Conservation (phyloP, 1,139 yeast genomes). For the Sugiyamaella paludigena region DNA sequence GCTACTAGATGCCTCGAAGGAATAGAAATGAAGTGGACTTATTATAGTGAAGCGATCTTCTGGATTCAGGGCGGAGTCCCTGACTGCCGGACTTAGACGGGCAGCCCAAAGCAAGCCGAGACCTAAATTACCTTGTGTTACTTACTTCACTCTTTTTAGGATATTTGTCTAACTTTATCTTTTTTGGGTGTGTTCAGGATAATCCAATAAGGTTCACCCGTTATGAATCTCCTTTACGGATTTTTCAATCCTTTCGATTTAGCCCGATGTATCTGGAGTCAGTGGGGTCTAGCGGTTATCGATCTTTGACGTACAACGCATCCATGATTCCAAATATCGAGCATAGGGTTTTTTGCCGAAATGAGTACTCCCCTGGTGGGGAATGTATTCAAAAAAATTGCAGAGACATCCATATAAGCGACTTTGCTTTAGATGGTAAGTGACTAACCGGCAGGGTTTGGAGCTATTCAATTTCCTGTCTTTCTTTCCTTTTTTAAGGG, state of each 20-base stretch:
- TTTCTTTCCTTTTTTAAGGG: neutral
- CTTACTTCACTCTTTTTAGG: too few species aligned
- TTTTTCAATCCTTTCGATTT: conserved; percentile 32
- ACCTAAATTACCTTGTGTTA: too few species aligned
- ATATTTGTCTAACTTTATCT: conserved; percentile 4
- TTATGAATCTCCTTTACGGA: conserved; percentile 32
- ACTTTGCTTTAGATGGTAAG: conserved; percentile 28
- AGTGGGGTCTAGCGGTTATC: conserved; percentile 24
- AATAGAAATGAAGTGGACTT: too few species aligned
- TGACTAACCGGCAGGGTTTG: neutral
- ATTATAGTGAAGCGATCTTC: too few species aligned
- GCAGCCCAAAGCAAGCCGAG: too few species aligned
- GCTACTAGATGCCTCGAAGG: too few species aligned
- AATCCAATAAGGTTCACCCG: conserved; percentile 21
- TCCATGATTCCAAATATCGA: conserved; percentile 22
- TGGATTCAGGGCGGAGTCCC: too few species aligned
- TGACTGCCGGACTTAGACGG: too few species aligned
- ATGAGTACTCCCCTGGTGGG: conserved; percentile 27
- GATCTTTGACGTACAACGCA: conserved; percentile 33
- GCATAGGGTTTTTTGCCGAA: conserved; percentile 28
- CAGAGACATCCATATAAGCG: conserved; percentile 31
- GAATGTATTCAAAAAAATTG: conserved; percentile 30
- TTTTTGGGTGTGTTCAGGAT: conserved; percentile 14
- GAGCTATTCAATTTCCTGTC: neutral
- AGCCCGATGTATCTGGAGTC: conserved; percentile 31